Conservation (phyloP, 805 yeast species). For the Wickerhamiella allomyrinae region DNA sequence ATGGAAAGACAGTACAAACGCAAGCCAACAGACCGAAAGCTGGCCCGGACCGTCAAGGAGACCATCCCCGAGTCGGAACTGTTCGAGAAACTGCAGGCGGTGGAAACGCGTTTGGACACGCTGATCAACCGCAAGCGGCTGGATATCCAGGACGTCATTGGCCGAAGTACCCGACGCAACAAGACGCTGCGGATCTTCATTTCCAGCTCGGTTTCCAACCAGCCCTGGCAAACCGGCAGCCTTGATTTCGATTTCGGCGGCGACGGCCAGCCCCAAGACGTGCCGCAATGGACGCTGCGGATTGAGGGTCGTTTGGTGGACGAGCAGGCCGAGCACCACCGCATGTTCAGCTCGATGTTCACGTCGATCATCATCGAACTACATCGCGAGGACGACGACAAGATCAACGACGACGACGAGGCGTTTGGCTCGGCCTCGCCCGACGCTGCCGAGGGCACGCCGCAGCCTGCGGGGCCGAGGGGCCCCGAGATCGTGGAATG, state of each 20-base stretch:
- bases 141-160: constrained; percentile 63
- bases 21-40: constrained; percentile 39
- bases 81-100: constrained; percentile 57
- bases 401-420: not conserved
- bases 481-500: constrained; percentile 54
- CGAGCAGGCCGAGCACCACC: constrained; percentile 35
- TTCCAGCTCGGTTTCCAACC: constrained; percentile 70
- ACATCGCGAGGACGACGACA: constrained; percentile 11
- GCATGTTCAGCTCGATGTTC: constrained; percentile 64
- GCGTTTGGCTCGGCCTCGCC: not conserved
- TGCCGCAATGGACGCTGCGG: constrained; percentile 59
- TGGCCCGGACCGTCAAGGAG: constrained; percentile 33
- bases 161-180: constrained; percentile 34
- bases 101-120: constrained; percentile 73
- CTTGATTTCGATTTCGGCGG: constrained; percentile 15
- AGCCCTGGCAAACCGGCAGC: constrained; percentile 61
- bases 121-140: constrained; percentile 68
- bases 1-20: constrained; percentile 20
- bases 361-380: constrained; percentile 78
- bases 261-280: constrained; percentile 26
- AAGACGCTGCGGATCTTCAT: constrained; percentile 64
- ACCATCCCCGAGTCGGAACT: constrained; percentile 56
- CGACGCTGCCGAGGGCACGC: not conserved
- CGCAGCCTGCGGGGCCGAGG: not conserved
- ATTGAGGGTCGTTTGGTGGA: constrained; percentile 72